Base-by-base conservation (phyloP, 352 stramenopile species). In the Phytophthora pistaciae region DNA sequence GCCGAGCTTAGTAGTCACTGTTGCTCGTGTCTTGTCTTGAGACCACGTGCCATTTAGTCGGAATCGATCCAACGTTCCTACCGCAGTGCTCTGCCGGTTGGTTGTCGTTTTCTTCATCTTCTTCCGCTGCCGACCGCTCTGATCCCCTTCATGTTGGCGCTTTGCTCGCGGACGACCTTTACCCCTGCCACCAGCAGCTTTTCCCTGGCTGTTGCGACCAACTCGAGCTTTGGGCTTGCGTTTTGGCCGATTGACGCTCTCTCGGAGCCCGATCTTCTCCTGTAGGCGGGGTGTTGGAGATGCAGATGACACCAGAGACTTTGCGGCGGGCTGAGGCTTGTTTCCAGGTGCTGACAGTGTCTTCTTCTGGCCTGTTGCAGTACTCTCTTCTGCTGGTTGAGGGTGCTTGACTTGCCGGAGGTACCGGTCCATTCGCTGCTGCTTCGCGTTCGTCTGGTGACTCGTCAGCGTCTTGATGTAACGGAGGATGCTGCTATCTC, bases 381-480 rank as follows among this genome's bases (percentile, higher is more conserved):
- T 23, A n/a, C 31, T 42, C 20, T 62, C 1, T 18, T 68, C 33
- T 49, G 25, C 40, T 20, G 38, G 42, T 40, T 72, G 31, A 23
- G 42, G 11, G 27, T 59, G 58, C 23, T 83, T 77, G 46, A 71
- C 69, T 61, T 75, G 62, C 25, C 74, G 60, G 7, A 88, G 58
- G 52, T 74, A 88, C 50, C 46, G 52, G 48, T 82, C 61, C 61
- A 88, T 80, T 1, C 74, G 78, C 50, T 86, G 80, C 25, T 88
- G 80, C 46, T 80, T 86, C 1, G 78, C 80, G 8, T 74, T 78
- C 38, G 68, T 75, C 14, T 88, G 80, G 56, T 84, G 81, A 3
- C 27, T 70, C 44, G 83, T 77, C n/a, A 89, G 61, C 36, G 66
- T 82, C 57, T 87, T 89, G 38, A 89, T 89, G 56, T 76, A 77